A percentile compares a stretch with the other conserved stretches of the same genome.
Evolutionary conservation across 2,329 filamentous ascomycete species (phyloP).

Genomic region (Diaporthe ilicicola): DNA sequence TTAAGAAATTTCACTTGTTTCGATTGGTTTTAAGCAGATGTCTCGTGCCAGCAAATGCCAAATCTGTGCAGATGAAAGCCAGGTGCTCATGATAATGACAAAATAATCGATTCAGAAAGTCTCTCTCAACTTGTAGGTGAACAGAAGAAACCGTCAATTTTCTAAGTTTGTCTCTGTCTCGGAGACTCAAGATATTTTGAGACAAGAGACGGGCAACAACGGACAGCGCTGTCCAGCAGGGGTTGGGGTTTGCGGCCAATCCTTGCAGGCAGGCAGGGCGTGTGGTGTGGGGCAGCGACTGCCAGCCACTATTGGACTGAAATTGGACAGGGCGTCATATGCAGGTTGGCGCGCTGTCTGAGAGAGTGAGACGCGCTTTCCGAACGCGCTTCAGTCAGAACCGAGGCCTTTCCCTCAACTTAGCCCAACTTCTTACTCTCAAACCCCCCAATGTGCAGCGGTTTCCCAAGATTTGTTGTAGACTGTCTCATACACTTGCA

Average conservation of each 20-base stretch:
- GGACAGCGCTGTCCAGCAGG: background rate
- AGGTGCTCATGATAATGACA: no score
- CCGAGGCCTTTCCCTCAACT: background rate
- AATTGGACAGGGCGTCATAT: conserved; percentile 15
- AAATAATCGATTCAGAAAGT: no score
- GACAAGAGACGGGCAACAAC: background rate
- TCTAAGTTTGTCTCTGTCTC: background rate
- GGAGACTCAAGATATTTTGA: background rate
- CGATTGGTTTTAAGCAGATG: no score
- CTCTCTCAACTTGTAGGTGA: no score
- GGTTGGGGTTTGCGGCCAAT: background rate
- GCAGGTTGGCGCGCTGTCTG: background rate
- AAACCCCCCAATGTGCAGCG: background rate
- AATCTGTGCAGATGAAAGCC: no score
- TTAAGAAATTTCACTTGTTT: no score
- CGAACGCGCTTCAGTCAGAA: conserved; percentile 9
- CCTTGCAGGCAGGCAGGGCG: no score
- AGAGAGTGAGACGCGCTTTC: conserved; percentile 11
- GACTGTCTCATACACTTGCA: background rate
- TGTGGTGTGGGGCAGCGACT: conserved; percentile 6
- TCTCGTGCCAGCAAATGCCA: no score
- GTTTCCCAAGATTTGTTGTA: background rate
- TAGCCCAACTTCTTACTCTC: background rate
- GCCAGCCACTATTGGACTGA: conserved; percentile 5
- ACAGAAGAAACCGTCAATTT: no score